These are phyloP conservation scores for Claviceps paspali DNA, from an alignment of 2,329 filamentous ascomycete genomes.

Conservation along the genomic window DNA sequence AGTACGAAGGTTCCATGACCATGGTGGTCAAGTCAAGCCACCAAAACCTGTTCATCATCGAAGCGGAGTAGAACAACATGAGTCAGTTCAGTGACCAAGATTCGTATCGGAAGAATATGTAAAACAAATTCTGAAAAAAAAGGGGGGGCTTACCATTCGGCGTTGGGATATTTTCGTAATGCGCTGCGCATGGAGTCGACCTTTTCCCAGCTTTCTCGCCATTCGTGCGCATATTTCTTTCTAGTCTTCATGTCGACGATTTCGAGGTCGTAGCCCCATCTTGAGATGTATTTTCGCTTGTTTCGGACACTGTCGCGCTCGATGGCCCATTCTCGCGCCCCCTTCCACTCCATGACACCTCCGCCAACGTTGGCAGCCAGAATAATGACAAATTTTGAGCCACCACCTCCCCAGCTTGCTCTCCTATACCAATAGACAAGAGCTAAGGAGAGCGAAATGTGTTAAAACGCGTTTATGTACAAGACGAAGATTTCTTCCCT, in stretches of 20 bases:
- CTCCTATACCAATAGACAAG: constrained; percentile 52
- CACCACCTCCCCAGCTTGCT: constrained; percentile 60
- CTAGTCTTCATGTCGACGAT: constrained; percentile 98
- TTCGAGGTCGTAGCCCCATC: constrained; percentile 92
- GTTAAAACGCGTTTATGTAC: no score
- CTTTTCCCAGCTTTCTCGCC: constrained; percentile 99
- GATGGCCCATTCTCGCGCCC: constrained; percentile 92
- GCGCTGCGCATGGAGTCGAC: constrained; percentile 82
- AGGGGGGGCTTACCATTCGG: constrained; percentile 89
- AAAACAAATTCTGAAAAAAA: no score
- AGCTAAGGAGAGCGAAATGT: constrained; percentile 19
- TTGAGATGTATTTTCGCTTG: constrained; percentile 73
- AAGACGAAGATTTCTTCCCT: no score
- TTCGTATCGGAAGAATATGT: no score
- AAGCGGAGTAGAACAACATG: constrained; percentile 2
- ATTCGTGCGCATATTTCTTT: constrained; percentile 96
- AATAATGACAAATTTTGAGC: constrained; percentile 85
- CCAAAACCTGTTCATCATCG: constrained; percentile 67
- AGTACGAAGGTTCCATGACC: constrained; percentile 90
- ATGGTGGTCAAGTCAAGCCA: constrained; percentile 97
- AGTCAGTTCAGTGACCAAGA: no score
- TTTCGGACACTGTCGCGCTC: constrained; percentile 92
- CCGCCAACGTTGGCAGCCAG: constrained; percentile 87
- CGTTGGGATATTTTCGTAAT: constrained; percentile 85
- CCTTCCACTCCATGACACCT: constrained; percentile 99